Conservation (phyloP, 2,329 filamentous ascomycete genomes). For the Hypoxylon sp. region DNA sequence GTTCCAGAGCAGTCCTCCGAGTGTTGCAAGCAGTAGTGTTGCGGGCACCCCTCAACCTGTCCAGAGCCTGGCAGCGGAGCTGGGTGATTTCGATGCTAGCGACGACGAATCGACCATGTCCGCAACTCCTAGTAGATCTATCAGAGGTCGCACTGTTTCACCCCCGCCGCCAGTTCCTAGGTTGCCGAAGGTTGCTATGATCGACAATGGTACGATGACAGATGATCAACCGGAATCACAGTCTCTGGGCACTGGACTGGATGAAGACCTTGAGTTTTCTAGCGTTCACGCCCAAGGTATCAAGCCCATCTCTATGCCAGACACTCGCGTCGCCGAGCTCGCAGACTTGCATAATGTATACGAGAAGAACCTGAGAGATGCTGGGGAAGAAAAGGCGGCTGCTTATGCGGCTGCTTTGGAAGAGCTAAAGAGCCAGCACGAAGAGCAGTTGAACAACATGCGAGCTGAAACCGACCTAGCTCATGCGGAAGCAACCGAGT, state of each 20-base stretch:
- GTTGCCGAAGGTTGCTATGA: slow-evolving; percentile 62
- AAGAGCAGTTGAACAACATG: slow-evolving; percentile 28
- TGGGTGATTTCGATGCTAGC: slow-evolving; percentile 79
- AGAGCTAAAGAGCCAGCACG: slow-evolving; percentile 36
- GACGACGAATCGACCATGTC: slow-evolving; percentile 72
- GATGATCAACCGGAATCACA: slow-evolving; percentile 55
- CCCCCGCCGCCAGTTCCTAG: slow-evolving; percentile 59
- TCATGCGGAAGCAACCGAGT: slow-evolving; percentile 36
- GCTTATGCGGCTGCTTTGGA: slow-evolving; percentile 37
- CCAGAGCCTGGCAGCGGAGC: slow-evolving; percentile 90
- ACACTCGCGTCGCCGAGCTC: slow-evolving; percentile 47
- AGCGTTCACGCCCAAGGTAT: slow-evolving; percentile 54
- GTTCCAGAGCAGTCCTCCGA: slow-evolving; percentile 66
- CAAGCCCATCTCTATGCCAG: slow-evolving; percentile 42
- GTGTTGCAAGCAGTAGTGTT: slow-evolving; percentile 59
- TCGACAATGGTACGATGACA: slow-evolving; percentile 68
- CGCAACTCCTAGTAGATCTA: slow-evolving; percentile 63
- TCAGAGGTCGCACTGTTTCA: slow-evolving; percentile 52
- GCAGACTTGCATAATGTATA: slow-evolving; percentile 44
- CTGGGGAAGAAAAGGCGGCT: slow-evolving; percentile 39
- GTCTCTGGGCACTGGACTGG: slow-evolving; percentile 54
- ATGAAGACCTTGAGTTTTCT: slow-evolving; percentile 56
- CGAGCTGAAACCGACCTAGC: slow-evolving; percentile 26
- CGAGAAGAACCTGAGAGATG: slow-evolving; percentile 37
- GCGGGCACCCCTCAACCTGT: slow-evolving; percentile 60